phyloP scores from a whole-genome alignment of 345 rosid species.

The Syzygium aqueum region DNA sequence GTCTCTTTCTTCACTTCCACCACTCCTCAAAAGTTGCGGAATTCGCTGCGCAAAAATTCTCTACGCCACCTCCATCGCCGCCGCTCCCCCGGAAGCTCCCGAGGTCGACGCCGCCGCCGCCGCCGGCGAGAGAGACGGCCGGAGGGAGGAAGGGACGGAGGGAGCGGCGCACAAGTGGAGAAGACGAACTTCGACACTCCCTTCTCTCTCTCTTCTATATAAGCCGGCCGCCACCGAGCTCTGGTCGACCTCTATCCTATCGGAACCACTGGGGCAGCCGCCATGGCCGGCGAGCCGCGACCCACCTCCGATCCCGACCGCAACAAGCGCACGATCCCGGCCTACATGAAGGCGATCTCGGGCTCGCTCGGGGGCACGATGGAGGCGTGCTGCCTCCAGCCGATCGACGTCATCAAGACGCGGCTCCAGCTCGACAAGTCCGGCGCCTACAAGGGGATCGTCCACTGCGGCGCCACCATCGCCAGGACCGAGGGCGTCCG shows the following conservation, averaged over 20 bases:
- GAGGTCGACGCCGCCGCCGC: neutral
- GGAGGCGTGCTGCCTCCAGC: conserved; percentile 89
- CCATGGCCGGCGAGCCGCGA: conserved; percentile 1
- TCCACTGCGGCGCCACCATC: conserved; percentile 73
- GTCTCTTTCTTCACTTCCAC: neutral
- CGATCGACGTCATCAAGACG: conserved; percentile 92
- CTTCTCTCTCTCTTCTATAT: neutral
- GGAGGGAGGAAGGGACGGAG: neutral
- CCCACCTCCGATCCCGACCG: neutral
- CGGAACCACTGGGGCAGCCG: neutral
- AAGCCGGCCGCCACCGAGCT: neutral
- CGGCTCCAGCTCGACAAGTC: conserved; percentile 74
- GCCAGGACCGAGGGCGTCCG: conserved; percentile 61
- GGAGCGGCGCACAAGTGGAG: neutral
- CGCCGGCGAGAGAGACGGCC: neutral
- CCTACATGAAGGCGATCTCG: conserved; percentile 84
- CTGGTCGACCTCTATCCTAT: neutral
- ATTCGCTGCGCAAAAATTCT: neutral
- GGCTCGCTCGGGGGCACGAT: conserved; percentile 86
- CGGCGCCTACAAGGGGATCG: conserved; percentile 67
- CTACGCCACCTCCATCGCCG: neutral
- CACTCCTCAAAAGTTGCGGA: neutral
- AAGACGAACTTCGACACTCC: neutral
- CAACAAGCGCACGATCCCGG: conserved; percentile 39
- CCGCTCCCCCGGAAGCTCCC: neutral